These are phyloP conservation scores for Lipomyces yamadae DNA, from an alignment of 805 yeast genomes.

Conservation along the genomic window DNA sequence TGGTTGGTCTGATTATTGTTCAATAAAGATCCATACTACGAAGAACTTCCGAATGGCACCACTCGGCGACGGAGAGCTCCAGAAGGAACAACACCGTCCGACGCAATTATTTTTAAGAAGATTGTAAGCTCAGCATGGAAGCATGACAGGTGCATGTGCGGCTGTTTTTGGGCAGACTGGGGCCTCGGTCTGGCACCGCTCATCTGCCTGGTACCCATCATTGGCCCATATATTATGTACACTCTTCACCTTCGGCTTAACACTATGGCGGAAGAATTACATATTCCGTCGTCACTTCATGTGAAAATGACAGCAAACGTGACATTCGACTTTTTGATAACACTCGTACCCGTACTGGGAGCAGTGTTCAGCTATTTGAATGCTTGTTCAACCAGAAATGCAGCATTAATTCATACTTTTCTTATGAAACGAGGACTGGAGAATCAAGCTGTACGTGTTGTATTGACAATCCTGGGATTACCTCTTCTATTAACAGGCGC, in stretches of 20 bases:
- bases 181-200: conserved; percentile 41
- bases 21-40: conserved; percentile 49
- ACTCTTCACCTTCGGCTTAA: conserved; percentile 73
- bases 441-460: conserved; percentile 28
- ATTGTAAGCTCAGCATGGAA: conserved; percentile 83
- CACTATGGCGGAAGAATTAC: conserved; percentile 60
- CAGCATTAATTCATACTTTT: conserved; percentile 72
- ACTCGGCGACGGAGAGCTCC: conserved; percentile 65
- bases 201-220: conserved; percentile 65
- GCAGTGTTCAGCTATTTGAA: conserved; percentile 77
- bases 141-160: conserved; percentile 82
- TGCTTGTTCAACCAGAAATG: conserved; percentile 87
- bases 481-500: not conserved
- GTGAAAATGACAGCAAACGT: conserved; percentile 80
- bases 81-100: conserved; percentile 59
- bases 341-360: conserved; percentile 83
- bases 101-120: conserved; percentile 69
- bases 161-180: conserved; percentile 60
- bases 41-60: conserved; percentile 56
- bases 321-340: conserved; percentile 69
- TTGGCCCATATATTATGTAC: conserved; percentile 87
- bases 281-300: conserved; percentile 61
- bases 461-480: not conserved
- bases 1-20: not conserved
- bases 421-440: conserved; percentile 41